phyloP scores from a whole-genome alignment of 2,329 filamentous ascomycete genomes.

The Sporothrix brunneoviolacea region DNA sequence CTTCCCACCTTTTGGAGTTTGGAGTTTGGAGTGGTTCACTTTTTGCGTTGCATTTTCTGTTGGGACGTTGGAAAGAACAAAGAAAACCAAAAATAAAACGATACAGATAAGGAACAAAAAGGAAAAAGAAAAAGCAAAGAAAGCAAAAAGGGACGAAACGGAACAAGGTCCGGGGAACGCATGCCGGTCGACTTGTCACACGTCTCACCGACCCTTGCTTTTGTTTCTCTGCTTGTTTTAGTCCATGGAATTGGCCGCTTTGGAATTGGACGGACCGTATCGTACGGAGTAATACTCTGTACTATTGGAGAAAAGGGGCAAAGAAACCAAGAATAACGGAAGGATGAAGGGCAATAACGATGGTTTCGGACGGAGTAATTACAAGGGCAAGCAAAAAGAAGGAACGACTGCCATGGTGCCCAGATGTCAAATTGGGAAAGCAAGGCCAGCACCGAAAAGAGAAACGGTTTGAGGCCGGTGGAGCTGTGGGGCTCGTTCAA shows the following conservation, averaged over 20 bases:
- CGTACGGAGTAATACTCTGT: no score
- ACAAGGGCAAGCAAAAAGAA: no score
- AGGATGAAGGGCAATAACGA: no score
- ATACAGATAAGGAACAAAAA: not conserved
- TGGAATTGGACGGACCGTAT: no score
- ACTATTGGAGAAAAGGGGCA: no score
- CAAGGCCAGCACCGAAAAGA: constrained; percentile 4
- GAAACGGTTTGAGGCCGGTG: constrained; percentile 5
- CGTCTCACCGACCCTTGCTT: constrained; percentile 4
- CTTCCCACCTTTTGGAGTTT: no score
- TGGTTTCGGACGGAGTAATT: no score
- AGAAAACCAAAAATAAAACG: not conserved
- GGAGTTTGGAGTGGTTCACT: not conserved
- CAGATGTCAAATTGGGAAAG: constrained; percentile 1
- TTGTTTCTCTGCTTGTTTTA: not conserved
- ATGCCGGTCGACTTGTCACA: not conserved
- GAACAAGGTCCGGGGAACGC: not conserved
- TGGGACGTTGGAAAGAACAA: not conserved
- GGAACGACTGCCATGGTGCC: not conserved
- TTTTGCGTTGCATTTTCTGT: not conserved
- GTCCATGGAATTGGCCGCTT: no score
- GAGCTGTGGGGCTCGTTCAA: not conserved
- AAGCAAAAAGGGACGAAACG: not conserved
- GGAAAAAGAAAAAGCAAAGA: not conserved
- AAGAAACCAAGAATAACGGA: no score